Conservation (phyloP, 495 filamentous ascomycete species). For the Tetracladium setigerum region DNA sequence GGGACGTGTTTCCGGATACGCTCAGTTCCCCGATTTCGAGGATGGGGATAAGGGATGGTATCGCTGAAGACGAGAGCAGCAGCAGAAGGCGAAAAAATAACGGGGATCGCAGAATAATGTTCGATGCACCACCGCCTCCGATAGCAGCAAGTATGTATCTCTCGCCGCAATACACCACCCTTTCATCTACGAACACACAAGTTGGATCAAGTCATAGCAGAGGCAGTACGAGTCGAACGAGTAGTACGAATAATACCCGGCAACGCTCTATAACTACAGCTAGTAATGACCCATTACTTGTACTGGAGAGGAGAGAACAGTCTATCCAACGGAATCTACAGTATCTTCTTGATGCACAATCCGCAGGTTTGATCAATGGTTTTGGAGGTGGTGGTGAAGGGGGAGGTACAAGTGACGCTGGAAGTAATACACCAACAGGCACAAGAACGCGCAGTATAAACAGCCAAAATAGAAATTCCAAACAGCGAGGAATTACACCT, state of each 20-base stretch:
- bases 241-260: background rate
- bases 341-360: constrained; percentile 75
- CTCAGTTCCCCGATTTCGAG: constrained; percentile 4
- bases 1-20: background rate
- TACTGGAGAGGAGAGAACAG: constrained; percentile 42
- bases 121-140: constrained; percentile 19
- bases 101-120: constrained; percentile 9
- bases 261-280: background rate
- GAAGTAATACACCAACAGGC: constrained; percentile 30
- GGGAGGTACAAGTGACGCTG: constrained; percentile 18
- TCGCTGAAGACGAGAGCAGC: background rate
- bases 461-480: constrained; percentile 23
- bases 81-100: background rate
- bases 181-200: background rate
- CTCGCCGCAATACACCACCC: background rate
- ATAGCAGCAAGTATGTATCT: constrained; percentile 12
- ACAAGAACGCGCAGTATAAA: constrained; percentile 3
- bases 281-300: constrained; percentile 15
- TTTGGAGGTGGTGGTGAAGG: constrained; percentile 33
- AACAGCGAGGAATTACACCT: constrained; percentile 40
- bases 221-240: background rate
- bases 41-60: background rate
- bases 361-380: constrained; percentile 43
- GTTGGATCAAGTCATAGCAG: background rate
- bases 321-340: constrained; percentile 73